Percentiles rank a stretch among this genome's conserved stretches.
phyloP scores from a whole-genome alignment of 2,329 filamentous ascomycete species.

The Metarhizium robertsii region DNA sequence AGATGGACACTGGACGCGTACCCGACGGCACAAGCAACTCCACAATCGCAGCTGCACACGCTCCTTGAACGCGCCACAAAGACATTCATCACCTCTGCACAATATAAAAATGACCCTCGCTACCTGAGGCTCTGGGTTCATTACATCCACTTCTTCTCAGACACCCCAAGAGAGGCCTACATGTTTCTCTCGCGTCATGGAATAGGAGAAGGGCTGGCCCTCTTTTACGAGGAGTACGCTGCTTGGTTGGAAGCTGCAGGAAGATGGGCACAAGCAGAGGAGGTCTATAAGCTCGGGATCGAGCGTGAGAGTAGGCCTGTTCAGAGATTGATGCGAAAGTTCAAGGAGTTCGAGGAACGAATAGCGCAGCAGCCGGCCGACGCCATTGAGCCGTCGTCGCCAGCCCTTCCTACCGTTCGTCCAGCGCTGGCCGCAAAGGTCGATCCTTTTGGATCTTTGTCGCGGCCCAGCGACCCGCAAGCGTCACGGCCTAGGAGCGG shows the following conservation, averaged over 20 bases:
- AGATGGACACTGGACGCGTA: slow-evolving; percentile 96
- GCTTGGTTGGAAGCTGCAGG: slow-evolving; percentile 80
- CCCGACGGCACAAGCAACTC: slow-evolving; percentile 83
- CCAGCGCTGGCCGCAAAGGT: slow-evolving; percentile 78
- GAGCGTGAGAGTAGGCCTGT: slow-evolving; percentile 78
- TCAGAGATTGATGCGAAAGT: slow-evolving; percentile 78
- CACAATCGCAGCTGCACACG: slow-evolving; percentile 80
- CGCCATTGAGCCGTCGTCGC: slow-evolving; percentile 64
- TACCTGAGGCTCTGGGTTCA: slow-evolving; percentile 91
- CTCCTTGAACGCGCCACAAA: slow-evolving; percentile 91
- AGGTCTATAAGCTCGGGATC: slow-evolving; percentile 85
- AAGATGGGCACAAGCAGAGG: slow-evolving; percentile 83
- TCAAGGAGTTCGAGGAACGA: slow-evolving; percentile 80
- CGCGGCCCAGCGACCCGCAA: slow-evolving; percentile 55
- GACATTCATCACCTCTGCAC: slow-evolving; percentile 69
- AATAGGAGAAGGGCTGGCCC: slow-evolving; percentile 76
- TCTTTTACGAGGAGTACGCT: slow-evolving; percentile 97
- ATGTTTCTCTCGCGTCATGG: slow-evolving; percentile 81
- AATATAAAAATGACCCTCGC: slow-evolving; percentile 91
- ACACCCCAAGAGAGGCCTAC: slow-evolving; percentile 87
- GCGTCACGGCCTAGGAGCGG: slow-evolving; percentile 43
- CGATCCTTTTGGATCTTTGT: slow-evolving; percentile 63
- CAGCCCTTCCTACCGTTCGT: slow-evolving; percentile 73
- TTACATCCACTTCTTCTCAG: slow-evolving; percentile 88
- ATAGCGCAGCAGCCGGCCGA: slow-evolving; percentile 56